phyloP scores from a whole-genome alignment of 495 filamentous ascomycete genomes.

The Hyaloscypha finlandica region DNA sequence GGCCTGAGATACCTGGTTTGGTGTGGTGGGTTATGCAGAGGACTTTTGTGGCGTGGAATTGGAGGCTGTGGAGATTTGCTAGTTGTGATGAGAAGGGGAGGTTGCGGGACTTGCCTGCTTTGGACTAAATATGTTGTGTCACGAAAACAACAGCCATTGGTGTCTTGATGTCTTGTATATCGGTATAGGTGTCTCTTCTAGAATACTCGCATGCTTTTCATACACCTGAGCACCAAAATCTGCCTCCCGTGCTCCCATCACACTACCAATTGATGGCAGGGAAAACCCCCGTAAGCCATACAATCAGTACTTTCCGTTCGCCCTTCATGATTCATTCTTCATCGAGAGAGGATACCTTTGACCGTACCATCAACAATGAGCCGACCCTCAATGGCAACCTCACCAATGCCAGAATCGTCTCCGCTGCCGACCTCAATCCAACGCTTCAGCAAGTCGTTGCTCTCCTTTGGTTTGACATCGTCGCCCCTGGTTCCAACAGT shows the following conservation, averaged over 20 bases:
- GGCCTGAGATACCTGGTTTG: slow-evolving; percentile 38
- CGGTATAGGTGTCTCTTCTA: not conserved
- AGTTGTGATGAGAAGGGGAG: slow-evolving; percentile 40
- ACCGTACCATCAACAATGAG: slow-evolving; percentile 30
- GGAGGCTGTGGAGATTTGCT: slow-evolving; percentile 40
- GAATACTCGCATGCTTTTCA: not conserved
- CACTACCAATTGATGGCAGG: not conserved
- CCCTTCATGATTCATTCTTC: not conserved
- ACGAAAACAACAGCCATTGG: too few relatives aligned
- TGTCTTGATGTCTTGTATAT: not conserved
- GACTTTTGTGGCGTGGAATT: slow-evolving; percentile 8
- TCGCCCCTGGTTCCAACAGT: slow-evolving; percentile 79
- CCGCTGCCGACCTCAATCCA: slow-evolving; percentile 61
- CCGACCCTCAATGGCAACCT: slow-evolving; percentile 47
- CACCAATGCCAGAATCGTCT: slow-evolving; percentile 45
- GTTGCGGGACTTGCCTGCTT: slow-evolving; percentile 35
- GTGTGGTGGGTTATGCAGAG: slow-evolving; percentile 21
- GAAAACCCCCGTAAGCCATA: not conserved
- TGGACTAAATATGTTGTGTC: not conserved
- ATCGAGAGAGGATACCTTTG: slow-evolving; percentile 30
- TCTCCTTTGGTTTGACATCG: slow-evolving; percentile 86
- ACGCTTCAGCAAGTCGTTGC: slow-evolving; percentile 74
- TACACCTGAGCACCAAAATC: not conserved
- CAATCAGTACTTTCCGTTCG: not conserved
- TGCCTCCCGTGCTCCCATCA: not conserved